phyloP scores from a whole-genome alignment of 768 basidiomycete genomes.

The Rhodosporidiobolus sp. region DNA sequence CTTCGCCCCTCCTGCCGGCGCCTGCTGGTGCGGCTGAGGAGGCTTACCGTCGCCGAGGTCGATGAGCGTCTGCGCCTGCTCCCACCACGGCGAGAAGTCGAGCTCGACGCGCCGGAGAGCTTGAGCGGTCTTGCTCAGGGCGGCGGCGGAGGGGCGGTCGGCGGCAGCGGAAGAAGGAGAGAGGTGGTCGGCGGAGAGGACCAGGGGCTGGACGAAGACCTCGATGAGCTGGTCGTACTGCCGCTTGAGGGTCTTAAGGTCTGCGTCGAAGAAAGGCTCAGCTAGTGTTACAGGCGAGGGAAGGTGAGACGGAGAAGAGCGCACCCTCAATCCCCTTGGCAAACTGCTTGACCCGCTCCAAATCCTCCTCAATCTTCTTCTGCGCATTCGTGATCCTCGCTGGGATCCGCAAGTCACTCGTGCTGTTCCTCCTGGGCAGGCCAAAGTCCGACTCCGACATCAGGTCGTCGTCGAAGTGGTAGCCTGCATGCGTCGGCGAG shows the following conservation, averaged over 20 bases:
- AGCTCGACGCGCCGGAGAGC: conserved; percentile 30
- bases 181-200: not conserved
- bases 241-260: conserved; percentile 33
- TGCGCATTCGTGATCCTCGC: conserved; percentile 44
- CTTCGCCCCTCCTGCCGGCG: too few species aligned
- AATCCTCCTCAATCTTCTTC: conserved; percentile 45
- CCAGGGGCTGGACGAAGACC: conserved; percentile 8
- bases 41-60: conserved; percentile 40
- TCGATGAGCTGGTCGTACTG: conserved; percentile 27
- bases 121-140: conserved; percentile 1
- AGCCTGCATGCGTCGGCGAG: not conserved
- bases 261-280: conserved; percentile 7
- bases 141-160: not conserved
- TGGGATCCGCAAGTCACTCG: conserved; percentile 46
- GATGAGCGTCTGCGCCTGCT: conserved; percentile 41
- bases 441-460: not conserved
- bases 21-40: not conserved
- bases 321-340: conserved; percentile 44
- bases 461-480: conserved; percentile 2
- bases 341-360: conserved; percentile 45
- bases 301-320: not conserved
- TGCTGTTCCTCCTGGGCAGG: conserved; percentile 41
- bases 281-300: not conserved
- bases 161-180: not conserved
- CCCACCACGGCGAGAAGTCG: conserved; percentile 40